phyloP scores from a whole-genome alignment of 139 green algal species.

The Coelastrella sp. region DNA sequence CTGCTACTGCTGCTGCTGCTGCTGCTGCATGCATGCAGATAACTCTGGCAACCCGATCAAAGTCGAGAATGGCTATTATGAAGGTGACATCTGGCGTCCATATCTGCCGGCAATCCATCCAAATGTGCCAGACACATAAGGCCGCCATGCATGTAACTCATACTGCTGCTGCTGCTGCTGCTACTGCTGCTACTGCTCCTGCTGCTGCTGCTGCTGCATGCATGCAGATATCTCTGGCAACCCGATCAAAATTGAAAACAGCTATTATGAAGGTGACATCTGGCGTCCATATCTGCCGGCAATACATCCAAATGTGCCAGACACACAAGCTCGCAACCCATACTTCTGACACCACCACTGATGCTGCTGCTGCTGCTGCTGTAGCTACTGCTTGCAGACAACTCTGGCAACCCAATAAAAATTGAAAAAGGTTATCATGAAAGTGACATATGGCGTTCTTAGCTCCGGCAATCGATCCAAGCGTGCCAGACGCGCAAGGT shows the following conservation, averaged over 20 bases:
- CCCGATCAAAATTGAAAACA: slow-evolving; percentile 28
- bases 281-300: slow-evolving; percentile 50
- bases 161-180: too few species aligned
- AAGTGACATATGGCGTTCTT: background rate
- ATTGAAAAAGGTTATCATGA: slow-evolving; percentile 47
- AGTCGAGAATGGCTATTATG: slow-evolving; percentile 36
- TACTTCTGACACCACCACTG: background rate
- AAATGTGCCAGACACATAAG: slow-evolving; percentile 50
- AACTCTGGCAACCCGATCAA: slow-evolving; percentile 18
- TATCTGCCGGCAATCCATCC: slow-evolving; percentile 57
- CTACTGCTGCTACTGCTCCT: background rate
- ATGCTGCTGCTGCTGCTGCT: background rate
- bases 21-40: slow-evolving; percentile 9
- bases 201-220: background rate
- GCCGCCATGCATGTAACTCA: too few species aligned
- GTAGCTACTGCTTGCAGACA: background rate
- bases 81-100: slow-evolving; percentile 54
- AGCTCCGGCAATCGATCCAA: background rate
- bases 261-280: slow-evolving; percentile 53
- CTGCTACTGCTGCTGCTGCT: background rate
- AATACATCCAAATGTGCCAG: slow-evolving; percentile 49
- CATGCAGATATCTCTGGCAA: slow-evolving; percentile 31
- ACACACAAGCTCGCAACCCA: slow-evolving; percentile 43
- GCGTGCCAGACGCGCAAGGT: too few species aligned
- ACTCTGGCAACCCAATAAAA: background rate